phyloP scores from a whole-genome alignment of 441 rosid species.

The Mallotus japonicus region DNA sequence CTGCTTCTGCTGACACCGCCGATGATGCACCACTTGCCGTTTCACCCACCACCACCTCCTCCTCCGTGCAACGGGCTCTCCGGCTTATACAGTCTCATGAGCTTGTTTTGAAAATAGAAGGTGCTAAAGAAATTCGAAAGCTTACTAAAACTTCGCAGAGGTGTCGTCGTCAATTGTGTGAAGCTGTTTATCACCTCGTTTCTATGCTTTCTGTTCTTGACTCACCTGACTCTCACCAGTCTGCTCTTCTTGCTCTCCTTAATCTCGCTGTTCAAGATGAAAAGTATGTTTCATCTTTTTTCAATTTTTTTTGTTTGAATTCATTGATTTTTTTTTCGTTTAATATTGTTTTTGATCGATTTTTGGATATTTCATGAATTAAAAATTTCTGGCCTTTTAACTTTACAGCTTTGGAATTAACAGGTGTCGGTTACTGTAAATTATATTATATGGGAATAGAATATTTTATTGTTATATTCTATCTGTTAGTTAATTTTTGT shows the following conservation, averaged over 20 bases:
- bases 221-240: conserved; percentile 47
- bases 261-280: conserved; percentile 96
- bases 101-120: conserved; percentile 55
- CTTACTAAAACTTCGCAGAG: conserved; percentile 81
- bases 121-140: conserved; percentile 85
- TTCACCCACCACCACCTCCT: conserved; percentile 38
- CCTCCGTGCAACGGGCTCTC: conserved; percentile 50
- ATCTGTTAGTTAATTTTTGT: too few relatives aligned
- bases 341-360: neutral
- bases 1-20: conserved; percentile 27
- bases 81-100: conserved; percentile 53
- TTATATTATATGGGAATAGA: too few relatives aligned
- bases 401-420: neutral
- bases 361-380: neutral
- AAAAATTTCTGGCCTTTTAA: too few relatives aligned
- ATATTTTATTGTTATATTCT: too few relatives aligned
- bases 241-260: conserved; percentile 86
- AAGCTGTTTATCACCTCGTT: conserved; percentile 68
- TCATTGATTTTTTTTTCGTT: neutral
- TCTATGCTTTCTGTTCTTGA: conserved; percentile 56
- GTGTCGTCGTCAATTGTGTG: conserved; percentile 74
- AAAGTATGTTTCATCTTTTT: conserved; percentile 44
- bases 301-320: neutral
- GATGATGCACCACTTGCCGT: neutral
- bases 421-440: neutral